These are phyloP conservation scores for Sporothrix globosa DNA, from an alignment of 2,329 filamentous ascomycete genomes.

Conservation along the genomic window DNA sequence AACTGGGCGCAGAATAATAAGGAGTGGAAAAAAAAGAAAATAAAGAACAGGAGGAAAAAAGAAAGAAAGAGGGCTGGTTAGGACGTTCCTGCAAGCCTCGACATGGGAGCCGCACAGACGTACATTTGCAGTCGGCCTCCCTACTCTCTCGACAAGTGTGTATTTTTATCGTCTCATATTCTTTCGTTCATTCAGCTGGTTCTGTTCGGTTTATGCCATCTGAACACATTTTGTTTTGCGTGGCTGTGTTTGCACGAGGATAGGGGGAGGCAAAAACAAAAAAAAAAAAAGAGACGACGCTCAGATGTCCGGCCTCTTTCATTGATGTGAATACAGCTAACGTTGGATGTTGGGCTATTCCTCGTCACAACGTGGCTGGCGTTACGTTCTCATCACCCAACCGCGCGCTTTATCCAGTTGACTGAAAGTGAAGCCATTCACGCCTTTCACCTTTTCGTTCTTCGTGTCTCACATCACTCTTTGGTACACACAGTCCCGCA, in stretches of 20 bases:
- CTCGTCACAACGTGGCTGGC: not conserved
- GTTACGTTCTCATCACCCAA: not conserved
- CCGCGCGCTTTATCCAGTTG: not conserved
- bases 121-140: not conserved
- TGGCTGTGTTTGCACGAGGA: slow-evolving; percentile 3
- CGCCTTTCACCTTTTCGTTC: not conserved
- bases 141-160: not conserved
- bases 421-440: not conserved
- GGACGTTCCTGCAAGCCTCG: slow-evolving; percentile 14
- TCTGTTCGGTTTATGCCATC: slow-evolving; percentile 2
- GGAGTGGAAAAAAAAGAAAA: not conserved
- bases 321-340: not conserved
- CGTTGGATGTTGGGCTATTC: too few species aligned
- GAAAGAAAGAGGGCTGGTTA: slow-evolving; percentile 1
- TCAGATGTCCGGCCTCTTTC: not conserved
- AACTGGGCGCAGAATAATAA: not conserved
- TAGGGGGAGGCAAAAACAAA: too few species aligned
- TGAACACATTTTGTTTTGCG: not conserved
- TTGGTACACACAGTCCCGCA: not conserved
- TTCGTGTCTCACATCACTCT: not conserved
- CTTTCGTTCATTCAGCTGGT: not conserved
- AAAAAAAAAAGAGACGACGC: not conserved
- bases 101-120: slow-evolving; percentile 10
- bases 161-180: not conserved
- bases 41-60: not conserved